These are phyloP conservation scores for Trichodelitschia bisporula DNA, from an alignment of 495 filamentous ascomycete genomes.

Conservation along the genomic window DNA sequence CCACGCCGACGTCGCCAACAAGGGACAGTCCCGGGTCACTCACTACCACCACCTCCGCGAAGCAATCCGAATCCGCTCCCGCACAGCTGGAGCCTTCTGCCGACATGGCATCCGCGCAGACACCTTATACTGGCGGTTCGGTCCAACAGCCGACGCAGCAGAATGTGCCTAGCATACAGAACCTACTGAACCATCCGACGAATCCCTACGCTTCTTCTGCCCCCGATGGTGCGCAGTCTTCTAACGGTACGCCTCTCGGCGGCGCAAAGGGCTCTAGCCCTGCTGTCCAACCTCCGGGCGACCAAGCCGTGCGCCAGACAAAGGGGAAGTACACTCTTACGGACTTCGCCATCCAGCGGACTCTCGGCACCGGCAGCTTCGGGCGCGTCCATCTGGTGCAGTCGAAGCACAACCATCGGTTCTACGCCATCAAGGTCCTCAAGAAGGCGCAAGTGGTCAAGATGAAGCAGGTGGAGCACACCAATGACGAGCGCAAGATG, in stretches of 20 bases:
- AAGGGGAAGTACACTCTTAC: conserved; percentile 93
- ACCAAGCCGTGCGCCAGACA: conserved; percentile 36
- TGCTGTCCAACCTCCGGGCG: conserved; percentile 3
- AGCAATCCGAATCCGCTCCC: conserved; percentile 11
- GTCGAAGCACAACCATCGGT: conserved; percentile 87
- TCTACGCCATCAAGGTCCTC: conserved; percentile 93
- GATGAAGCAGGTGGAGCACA: conserved; percentile 99
- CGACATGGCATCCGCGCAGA: conserved; percentile 14
- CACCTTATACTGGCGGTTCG: no score
- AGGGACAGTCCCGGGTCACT: conserved; percentile 56
- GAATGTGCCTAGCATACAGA: conserved; percentile 42
- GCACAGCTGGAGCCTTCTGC: conserved; percentile 14
- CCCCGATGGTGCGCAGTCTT: conserved; percentile 9
- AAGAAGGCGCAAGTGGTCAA: conserved; percentile 98
- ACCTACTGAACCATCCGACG: conserved; percentile 37
- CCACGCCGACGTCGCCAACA: conserved; percentile 10
- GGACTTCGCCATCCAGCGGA: conserved; percentile 73
- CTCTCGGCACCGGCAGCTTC: conserved; percentile 89
- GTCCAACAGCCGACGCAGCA: conserved; percentile 24
- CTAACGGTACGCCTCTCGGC: conserved; percentile 6
- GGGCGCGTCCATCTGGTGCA: conserved; percentile 89
- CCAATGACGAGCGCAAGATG: conserved; percentile 92
- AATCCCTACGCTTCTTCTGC: no score
- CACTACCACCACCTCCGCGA: conserved; percentile 34
- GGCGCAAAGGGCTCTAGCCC: no score